phyloP scores from a whole-genome alignment of 2,329 filamentous ascomycete genomes.

The Ophiostoma sp. region DNA sequence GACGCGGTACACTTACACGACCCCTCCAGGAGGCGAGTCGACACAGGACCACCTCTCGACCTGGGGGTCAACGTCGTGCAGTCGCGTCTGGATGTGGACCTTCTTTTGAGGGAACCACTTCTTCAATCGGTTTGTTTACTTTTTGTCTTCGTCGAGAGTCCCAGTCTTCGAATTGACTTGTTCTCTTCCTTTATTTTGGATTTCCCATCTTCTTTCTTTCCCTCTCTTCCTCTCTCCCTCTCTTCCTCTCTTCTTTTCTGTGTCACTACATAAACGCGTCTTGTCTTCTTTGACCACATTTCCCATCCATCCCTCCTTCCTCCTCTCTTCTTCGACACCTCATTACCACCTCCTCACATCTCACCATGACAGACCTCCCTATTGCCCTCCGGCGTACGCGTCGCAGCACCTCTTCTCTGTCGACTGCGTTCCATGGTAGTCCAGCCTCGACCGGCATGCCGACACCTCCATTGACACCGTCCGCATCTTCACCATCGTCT shows the following conservation, averaged over 20 bases:
- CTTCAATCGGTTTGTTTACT: slow-evolving; percentile 2
- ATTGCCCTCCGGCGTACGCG: slow-evolving; percentile 58
- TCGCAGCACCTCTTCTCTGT: slow-evolving; percentile 42
- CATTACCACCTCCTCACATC: not conserved
- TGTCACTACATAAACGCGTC: slow-evolving; percentile 9
- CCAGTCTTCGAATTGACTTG: not conserved
- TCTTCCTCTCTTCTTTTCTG: not conserved
- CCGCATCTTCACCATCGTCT: slow-evolving; percentile 24
- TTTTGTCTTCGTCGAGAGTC: not conserved
- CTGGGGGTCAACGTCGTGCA: not conserved
- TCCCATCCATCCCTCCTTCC: not conserved
- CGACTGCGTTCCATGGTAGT: slow-evolving; percentile 20
- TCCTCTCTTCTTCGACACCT: not conserved
- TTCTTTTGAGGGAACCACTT: not conserved
- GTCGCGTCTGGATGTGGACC: slow-evolving; percentile 7
- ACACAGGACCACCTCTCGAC: not conserved
- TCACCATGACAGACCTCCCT: slow-evolving; percentile 41
- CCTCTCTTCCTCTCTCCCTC: not conserved
- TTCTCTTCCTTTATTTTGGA: not conserved
- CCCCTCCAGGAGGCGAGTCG: not conserved
- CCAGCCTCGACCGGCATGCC: not conserved
- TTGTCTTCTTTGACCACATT: not conserved
- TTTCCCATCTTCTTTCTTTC: not conserved
- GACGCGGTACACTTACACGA: slow-evolving; percentile 1
- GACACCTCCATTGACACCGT: slow-evolving; percentile 31